These are phyloP conservation scores for Nannochloris sp. DNA, from an alignment of 139 green algal species.

Conservation along the genomic window DNA sequence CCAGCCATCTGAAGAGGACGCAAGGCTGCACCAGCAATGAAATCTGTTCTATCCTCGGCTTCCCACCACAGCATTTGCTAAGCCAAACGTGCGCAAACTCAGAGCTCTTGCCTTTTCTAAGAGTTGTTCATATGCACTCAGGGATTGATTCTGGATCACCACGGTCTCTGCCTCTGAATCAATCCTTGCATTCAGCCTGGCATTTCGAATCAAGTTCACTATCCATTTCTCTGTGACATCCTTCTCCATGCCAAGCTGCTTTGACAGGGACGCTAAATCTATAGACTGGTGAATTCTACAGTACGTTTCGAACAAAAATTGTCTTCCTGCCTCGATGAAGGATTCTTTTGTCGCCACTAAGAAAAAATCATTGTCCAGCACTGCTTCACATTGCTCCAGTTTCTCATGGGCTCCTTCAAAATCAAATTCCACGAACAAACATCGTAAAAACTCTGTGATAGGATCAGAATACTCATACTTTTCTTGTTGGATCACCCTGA, in stretches of 20 bases:
- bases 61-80: slow-evolving; percentile 79
- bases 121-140: slow-evolving; percentile 59
- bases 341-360: slow-evolving; percentile 76
- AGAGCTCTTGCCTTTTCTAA: slow-evolving; percentile 85
- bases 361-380: slow-evolving; percentile 90
- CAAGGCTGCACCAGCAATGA: too few species aligned
- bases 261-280: slow-evolving; percentile 74
- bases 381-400: slow-evolving; percentile 78
- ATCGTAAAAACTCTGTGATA: slow-evolving; percentile 87
- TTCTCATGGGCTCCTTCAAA: slow-evolving; percentile 92
- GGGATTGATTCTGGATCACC: slow-evolving; percentile 74
- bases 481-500: slow-evolving; percentile 62
- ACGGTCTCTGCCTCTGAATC: slow-evolving; percentile 87
- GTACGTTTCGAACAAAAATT: slow-evolving; percentile 98
- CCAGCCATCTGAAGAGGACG: too few species aligned
- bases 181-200: slow-evolving; percentile 93
- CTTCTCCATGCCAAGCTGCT: slow-evolving; percentile 77
- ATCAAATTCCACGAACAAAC: slow-evolving; percentile 90
- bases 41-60: not conserved
- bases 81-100: slow-evolving; percentile 72
- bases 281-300: slow-evolving; percentile 84
- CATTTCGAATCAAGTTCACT: slow-evolving; percentile 83
- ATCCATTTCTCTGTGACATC: slow-evolving; percentile 91
- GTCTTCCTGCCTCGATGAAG: slow-evolving; percentile 89
- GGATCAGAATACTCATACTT: slow-evolving; percentile 57